phyloP scores from a whole-genome alignment of 176 grass and related monocot genomes.

The Thinopyrum elongatum region DNA sequence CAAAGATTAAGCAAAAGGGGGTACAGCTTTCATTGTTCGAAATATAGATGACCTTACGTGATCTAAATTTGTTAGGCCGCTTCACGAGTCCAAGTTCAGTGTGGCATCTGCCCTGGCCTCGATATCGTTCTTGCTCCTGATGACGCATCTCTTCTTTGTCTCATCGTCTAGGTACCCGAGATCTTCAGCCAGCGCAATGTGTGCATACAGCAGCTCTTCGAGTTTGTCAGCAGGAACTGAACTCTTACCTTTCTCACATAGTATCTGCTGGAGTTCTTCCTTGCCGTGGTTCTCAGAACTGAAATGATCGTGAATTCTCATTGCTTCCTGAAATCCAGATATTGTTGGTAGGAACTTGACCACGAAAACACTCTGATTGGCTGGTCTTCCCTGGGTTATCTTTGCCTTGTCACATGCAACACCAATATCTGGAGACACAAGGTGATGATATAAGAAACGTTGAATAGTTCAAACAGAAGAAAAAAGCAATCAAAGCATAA shows the following conservation, averaged over 20 bases:
- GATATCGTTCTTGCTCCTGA: slow-evolving; percentile 73
- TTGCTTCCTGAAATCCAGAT: slow-evolving; percentile 84
- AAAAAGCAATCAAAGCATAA: not conserved
- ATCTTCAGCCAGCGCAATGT: slow-evolving; percentile 68
- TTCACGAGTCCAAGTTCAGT: slow-evolving; percentile 45
- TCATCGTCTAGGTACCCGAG: slow-evolving; percentile 58
- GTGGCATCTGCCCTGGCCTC: slow-evolving; percentile 55
- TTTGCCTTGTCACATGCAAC: slow-evolving; percentile 44
- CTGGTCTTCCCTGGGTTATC: slow-evolving; percentile 50
- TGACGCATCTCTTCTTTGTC: slow-evolving; percentile 55
- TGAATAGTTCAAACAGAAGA: slow-evolving; percentile 3
- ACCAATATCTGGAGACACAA: slow-evolving; percentile 51
- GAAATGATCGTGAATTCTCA: slow-evolving; percentile 53
- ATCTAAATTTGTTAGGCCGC: not conserved
- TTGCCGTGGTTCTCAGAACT: slow-evolving; percentile 52
- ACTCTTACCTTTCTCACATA: slow-evolving; percentile 29
- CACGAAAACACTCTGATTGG: slow-evolving; percentile 51
- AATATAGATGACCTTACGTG: slow-evolving; percentile 18
- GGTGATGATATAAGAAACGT: slow-evolving; percentile 9
- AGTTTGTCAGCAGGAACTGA: slow-evolving; percentile 31
- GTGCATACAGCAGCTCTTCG: slow-evolving; percentile 50
- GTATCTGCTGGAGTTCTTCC: slow-evolving; percentile 49
- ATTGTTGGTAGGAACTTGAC: slow-evolving; percentile 64
- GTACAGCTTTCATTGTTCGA: not conserved
- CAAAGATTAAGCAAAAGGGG: slow-evolving; percentile 4